phyloP scores from a whole-genome alignment of 225 moss, liverwort and hornwort genomes.

The Rhytidiadelphus loreus region DNA sequence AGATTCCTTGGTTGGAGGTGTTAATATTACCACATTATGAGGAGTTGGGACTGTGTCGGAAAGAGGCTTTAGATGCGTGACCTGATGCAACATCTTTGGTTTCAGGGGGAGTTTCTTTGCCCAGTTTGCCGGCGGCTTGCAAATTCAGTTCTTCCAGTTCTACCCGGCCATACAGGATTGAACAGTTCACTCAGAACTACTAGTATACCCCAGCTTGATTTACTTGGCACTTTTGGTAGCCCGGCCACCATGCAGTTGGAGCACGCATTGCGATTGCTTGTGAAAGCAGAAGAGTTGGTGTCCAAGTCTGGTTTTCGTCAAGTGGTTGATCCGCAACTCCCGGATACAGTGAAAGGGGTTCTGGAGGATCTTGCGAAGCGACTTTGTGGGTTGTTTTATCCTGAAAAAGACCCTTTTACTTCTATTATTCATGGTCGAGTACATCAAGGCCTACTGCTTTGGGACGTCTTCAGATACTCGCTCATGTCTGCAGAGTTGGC shows the following conservation, averaged over 20 bases:
- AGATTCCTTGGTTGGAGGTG: background rate
- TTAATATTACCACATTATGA: background rate
- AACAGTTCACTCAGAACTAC: slow-evolving; percentile 14
- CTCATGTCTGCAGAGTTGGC: slow-evolving; percentile 91
- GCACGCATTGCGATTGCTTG: slow-evolving; percentile 62
- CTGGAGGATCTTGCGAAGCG: slow-evolving; percentile 74
- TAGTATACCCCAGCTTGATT: slow-evolving; percentile 21
- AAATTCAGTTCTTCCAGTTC: slow-evolving; percentile 79
- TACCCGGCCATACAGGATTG: slow-evolving; percentile 42
- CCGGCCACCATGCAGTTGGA: slow-evolving; percentile 37
- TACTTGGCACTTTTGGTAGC: slow-evolving; percentile 4
- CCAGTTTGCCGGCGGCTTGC: slow-evolving; percentile 95
- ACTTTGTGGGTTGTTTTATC: slow-evolving; percentile 67
- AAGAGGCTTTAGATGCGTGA: background rate
- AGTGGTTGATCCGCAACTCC: slow-evolving; percentile 64
- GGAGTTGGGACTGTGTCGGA: background rate
- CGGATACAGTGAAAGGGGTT: slow-evolving; percentile 72
- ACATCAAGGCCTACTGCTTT: slow-evolving; percentile 75
- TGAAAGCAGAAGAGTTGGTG: slow-evolving; percentile 71
- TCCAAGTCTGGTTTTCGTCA: slow-evolving; percentile 69
- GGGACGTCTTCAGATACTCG: slow-evolving; percentile 93
- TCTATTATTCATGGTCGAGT: slow-evolving; percentile 58
- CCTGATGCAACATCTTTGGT: background rate
- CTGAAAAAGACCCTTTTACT: slow-evolving; percentile 53
- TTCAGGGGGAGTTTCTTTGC: slow-evolving; percentile 96